Percentiles rank a stretch among this genome's conserved stretches.
phyloP scores from a whole-genome alignment of 2,329 filamentous ascomycete genomes.

The Penicillium sp. region DNA sequence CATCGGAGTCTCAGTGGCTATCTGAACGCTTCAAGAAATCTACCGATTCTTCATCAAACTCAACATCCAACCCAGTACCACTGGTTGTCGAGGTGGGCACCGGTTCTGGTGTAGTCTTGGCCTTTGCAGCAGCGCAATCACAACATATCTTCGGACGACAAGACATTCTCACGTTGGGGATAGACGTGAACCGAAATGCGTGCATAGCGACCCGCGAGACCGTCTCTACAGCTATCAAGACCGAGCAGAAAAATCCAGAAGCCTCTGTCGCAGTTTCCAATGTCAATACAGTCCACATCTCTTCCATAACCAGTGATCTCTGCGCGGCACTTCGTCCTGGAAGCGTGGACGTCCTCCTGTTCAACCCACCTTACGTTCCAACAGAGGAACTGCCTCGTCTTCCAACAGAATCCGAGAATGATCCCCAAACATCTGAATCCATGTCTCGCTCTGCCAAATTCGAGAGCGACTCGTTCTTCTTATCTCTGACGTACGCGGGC shows the following conservation, averaged over 20 bases:
- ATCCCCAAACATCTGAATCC: conserved; percentile 30
- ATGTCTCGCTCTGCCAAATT: conserved; percentile 52
- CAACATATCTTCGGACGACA: conserved; percentile 69
- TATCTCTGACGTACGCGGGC: conserved; percentile 86
- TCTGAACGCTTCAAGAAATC: conserved; percentile 57
- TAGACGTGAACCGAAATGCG: conserved; percentile 84
- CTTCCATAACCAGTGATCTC: conserved; percentile 71
- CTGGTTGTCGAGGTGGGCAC: conserved; percentile 84
- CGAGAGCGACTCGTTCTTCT: conserved; percentile 78
- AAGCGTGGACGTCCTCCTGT: conserved; percentile 80
- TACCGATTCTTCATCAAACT: conserved; percentile 15
- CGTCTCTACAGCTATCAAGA: conserved; percentile 53
- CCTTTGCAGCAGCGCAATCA: conserved; percentile 79
- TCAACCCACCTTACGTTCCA: conserved; percentile 97
- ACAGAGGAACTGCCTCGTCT: conserved; percentile 70
- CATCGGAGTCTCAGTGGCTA: conserved; percentile 70
- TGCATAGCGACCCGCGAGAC: conserved; percentile 75
- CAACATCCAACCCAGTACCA: conserved; percentile 41
- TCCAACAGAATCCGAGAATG: conserved; percentile 32
- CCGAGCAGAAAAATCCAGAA: conserved; percentile 28
- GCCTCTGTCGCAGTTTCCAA: background rate
- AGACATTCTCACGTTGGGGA: conserved; percentile 70
- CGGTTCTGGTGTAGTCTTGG: conserved; percentile 91
- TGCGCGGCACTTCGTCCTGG: conserved; percentile 60
- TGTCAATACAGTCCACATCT: conserved; percentile 59